A percentile compares a stretch with the other conserved stretches of the same genome.
phyloP scores from a whole-genome alignment of 1,139 yeast species.

The Zygoascus meyerae region DNA sequence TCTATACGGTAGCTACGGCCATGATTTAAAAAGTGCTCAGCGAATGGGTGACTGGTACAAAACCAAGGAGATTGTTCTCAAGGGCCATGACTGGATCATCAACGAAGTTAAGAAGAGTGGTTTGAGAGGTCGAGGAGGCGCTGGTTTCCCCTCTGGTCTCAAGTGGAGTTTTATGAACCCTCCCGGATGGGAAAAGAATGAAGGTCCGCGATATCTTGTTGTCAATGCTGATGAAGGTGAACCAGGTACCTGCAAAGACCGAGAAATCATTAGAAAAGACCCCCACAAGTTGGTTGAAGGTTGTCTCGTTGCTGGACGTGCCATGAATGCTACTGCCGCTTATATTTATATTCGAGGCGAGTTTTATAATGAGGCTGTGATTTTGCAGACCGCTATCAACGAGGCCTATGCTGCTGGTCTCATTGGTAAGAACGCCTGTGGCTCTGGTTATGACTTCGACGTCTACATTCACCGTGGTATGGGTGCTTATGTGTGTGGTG shows the following conservation, averaged over 20 bases:
- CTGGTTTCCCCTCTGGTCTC: slow-evolving; percentile 85
- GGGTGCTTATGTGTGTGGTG: slow-evolving; percentile 91
- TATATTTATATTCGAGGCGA: slow-evolving; percentile 87
- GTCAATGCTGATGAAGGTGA: slow-evolving; percentile 93
- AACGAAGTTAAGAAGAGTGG: slow-evolving; percentile 82
- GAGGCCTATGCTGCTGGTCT: slow-evolving; percentile 79
- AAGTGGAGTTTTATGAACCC: slow-evolving; percentile 94
- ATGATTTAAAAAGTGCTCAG: slow-evolving; percentile 65
- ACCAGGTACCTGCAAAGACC: slow-evolving; percentile 88
- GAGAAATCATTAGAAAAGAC: slow-evolving; percentile 83
- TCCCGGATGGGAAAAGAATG: slow-evolving; percentile 87
- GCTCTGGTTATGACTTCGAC: slow-evolving; percentile 78
- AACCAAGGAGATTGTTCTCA: slow-evolving; percentile 73
- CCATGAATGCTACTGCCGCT: slow-evolving; percentile 90
- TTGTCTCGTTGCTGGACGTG: slow-evolving; percentile 79
- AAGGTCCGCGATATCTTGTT: slow-evolving; percentile 78
- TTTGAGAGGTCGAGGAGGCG: slow-evolving; percentile 88
- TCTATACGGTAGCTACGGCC: slow-evolving; percentile 67
- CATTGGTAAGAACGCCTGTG: slow-evolving; percentile 79
- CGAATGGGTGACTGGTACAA: slow-evolving; percentile 88
- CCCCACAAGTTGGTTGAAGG: slow-evolving; percentile 89
- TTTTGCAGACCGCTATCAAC: slow-evolving; percentile 71
- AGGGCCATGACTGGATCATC: slow-evolving; percentile 85
- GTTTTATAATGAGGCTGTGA: slow-evolving; percentile 70
- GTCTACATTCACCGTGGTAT: slow-evolving; percentile 80